Evolutionary conservation across 2,329 filamentous ascomycete genomes (phyloP).

Genomic region (Geoglossum cookeanum): DNA sequence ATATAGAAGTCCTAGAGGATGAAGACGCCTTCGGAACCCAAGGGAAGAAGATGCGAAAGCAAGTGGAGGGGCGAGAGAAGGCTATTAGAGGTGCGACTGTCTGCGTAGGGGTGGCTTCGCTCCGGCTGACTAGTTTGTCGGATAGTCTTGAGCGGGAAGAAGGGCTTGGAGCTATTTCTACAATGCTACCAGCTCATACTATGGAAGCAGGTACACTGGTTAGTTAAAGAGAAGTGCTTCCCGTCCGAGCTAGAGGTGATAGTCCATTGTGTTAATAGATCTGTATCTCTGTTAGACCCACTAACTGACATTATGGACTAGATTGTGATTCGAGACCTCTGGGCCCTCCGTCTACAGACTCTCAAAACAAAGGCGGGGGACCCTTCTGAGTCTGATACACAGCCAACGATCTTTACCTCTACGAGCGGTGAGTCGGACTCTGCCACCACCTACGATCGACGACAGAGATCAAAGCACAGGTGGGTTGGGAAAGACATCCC

Average conservation of each 20-base stretch:
- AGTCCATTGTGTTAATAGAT: background rate
- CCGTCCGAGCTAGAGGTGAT: slow-evolving; percentile 52
- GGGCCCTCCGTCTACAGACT: slow-evolving; percentile 52
- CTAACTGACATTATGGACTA: slow-evolving; percentile 12
- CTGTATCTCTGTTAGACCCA: background rate
- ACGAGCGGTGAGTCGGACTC: slow-evolving; percentile 18
- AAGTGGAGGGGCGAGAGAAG: slow-evolving; percentile 36
- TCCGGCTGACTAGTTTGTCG: background rate
- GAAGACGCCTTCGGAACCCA: slow-evolving; percentile 48
- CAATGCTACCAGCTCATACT: slow-evolving; percentile 72
- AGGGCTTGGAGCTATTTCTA: slow-evolving; percentile 60
- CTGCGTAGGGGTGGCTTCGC: background rate
- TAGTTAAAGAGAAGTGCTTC: slow-evolving; percentile 47
- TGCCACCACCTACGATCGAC: slow-evolving; percentile 12
- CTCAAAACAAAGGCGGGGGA: slow-evolving; percentile 29
- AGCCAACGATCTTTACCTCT: slow-evolving; percentile 25
- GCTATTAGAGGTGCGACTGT: slow-evolving; percentile 27
- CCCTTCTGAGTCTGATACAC: slow-evolving; percentile 16
- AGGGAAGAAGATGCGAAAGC: slow-evolving; percentile 35
- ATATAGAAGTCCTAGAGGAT: slow-evolving; percentile 26
- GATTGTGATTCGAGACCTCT: slow-evolving; percentile 60
- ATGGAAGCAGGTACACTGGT: slow-evolving; percentile 58
- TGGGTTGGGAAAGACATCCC: slow-evolving; percentile 24
- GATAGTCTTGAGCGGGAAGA: slow-evolving; percentile 29
- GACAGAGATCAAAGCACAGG: slow-evolving; percentile 7